Evolutionary conservation across 805 yeast genomes (phyloP).

Genomic region (Candida arabinofermentans): DNA sequence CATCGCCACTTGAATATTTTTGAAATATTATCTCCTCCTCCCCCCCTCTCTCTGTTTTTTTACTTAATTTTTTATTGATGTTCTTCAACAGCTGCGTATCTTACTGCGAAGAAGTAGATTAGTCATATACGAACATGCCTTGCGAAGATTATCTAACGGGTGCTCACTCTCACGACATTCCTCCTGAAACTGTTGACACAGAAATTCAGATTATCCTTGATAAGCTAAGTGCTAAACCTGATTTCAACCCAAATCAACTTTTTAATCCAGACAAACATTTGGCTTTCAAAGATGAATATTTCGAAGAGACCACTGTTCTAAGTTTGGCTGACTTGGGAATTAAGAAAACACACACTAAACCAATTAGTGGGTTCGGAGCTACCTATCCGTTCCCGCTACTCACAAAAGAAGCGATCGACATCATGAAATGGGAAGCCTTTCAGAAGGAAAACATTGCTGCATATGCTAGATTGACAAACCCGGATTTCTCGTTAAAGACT

Average conservation of each 20-base stretch:
- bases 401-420: slow-evolving; percentile 52
- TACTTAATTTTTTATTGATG: too few relatives aligned
- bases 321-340: slow-evolving; percentile 37
- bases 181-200: slow-evolving; percentile 23
- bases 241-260: slow-evolving; percentile 16
- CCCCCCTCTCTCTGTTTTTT: too few relatives aligned
- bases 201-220: slow-evolving; percentile 20
- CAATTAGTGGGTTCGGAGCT: slow-evolving; percentile 38
- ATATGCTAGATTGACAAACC: slow-evolving; percentile 39
- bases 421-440: slow-evolving; percentile 52
- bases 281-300: slow-evolving; percentile 35
- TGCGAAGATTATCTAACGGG: slow-evolving; percentile 20
- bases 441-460: slow-evolving; percentile 38
- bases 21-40: too few relatives aligned
- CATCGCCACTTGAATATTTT: too few relatives aligned
- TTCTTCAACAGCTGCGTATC: too few relatives aligned
- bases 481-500: slow-evolving; percentile 23
- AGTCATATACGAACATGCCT: too few relatives aligned
- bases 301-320: slow-evolving; percentile 32
- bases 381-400: slow-evolving; percentile 57
- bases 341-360: slow-evolving; percentile 32
- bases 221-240: slow-evolving; percentile 11
- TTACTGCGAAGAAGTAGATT: too few relatives aligned
- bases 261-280: slow-evolving; percentile 39
- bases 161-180: slow-evolving; percentile 22